Evolutionary conservation across 768 basidiomycete genomes (phyloP).

Genomic region (Podaxis sp.): DNA sequence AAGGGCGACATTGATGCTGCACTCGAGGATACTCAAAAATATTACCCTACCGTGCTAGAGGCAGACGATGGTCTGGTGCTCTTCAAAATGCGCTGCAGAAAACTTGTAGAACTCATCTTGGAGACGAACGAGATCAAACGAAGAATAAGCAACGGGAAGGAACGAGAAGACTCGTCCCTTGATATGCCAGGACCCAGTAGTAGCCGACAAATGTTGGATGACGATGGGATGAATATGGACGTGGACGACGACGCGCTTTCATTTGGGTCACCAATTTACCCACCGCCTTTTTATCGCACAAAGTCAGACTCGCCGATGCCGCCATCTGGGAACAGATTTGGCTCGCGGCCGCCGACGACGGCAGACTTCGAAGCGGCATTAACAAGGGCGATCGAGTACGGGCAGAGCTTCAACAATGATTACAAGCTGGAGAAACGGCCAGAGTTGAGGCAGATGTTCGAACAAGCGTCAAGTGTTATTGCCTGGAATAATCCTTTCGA

Average conservation of each 20-base stretch:
- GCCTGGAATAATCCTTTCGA: conserved; percentile 76
- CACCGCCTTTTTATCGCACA: conserved; percentile 4
- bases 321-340: conserved; percentile 19
- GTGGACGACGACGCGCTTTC: conserved; percentile 40
- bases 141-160: conserved; percentile 43
- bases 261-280: conserved; percentile 17
- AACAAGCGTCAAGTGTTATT: conserved; percentile 75
- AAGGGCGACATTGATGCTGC: conserved; percentile 73
- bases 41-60: conserved; percentile 65
- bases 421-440: conserved; percentile 64
- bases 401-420: conserved; percentile 66
- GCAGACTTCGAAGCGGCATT: conserved; percentile 56
- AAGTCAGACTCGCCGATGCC: conserved; percentile 7
- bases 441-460: conserved; percentile 65
- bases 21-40: conserved; percentile 49
- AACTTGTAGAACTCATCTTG: conserved; percentile 81
- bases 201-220: conserved; percentile 33
- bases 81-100: conserved; percentile 83
- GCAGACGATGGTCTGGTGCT: conserved; percentile 68
- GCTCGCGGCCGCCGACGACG: conserved; percentile 1
- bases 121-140: conserved; percentile 71
- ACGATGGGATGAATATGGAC: conserved; percentile 63
- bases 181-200: conserved; percentile 22
- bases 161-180: conserved; percentile 27
- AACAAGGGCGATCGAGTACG: conserved; percentile 69